A percentile compares a stretch with the other conserved stretches of the same genome.
phyloP scores from a whole-genome alignment of 768 basidiomycete genomes.

The Naganishia onofrii region DNA sequence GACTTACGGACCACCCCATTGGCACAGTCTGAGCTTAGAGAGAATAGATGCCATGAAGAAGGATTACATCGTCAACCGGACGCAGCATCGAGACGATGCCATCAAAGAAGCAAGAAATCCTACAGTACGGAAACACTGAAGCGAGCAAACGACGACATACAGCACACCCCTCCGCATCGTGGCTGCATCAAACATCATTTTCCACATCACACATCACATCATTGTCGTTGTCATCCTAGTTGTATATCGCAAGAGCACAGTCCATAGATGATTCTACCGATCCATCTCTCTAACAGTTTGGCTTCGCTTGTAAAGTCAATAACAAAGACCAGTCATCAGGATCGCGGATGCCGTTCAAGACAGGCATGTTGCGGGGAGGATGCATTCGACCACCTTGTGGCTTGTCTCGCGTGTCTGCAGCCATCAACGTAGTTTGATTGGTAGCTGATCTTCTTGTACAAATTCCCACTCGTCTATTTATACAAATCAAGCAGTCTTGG shows the following conservation, averaged over 20 bases:
- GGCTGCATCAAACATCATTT: background rate
- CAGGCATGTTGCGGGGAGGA: too few species aligned
- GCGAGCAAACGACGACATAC: background rate
- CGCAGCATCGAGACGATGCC: constrained; percentile 14
- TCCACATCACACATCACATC: background rate
- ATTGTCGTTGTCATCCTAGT: background rate
- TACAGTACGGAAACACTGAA: constrained; percentile 14
- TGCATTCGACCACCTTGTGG: too few species aligned
- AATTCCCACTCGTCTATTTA: background rate
- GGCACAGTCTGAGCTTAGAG: constrained; percentile 24
- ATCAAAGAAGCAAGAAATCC: constrained; percentile 21
- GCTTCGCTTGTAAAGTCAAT: background rate
- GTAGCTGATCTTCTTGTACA: background rate
- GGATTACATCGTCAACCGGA: constrained; percentile 27
- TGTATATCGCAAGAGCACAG: background rate
- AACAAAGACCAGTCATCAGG: background rate
- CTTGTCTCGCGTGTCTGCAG: background rate
- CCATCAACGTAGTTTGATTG: background rate
- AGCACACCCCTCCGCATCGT: background rate
- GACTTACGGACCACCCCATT: background rate
- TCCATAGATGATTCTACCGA: background rate
- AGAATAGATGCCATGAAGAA: constrained; percentile 26
- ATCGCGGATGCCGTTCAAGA: background rate
- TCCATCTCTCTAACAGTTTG: background rate
- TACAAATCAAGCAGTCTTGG: constrained; percentile 57